These are phyloP conservation scores for Amphicarpaea edgeworthii DNA, from an alignment of 306 rosid genomes.

Conservation along the genomic window DNA sequence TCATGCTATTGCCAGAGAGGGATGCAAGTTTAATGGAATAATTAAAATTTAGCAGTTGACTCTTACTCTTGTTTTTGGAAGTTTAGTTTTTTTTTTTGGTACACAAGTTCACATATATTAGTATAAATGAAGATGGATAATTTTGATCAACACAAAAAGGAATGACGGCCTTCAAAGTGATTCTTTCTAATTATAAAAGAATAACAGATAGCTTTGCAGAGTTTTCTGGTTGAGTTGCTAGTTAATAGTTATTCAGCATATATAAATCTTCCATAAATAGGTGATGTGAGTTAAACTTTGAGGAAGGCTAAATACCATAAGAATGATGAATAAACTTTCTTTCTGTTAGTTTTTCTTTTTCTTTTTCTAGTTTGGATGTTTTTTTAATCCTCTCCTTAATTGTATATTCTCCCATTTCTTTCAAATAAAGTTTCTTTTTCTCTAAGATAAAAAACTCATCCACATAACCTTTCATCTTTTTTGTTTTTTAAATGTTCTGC, in stretches of 20 bases:
- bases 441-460: not conserved
- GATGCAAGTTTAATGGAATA: constrained; percentile 26
- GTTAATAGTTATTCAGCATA: constrained; percentile 8
- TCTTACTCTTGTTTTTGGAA: constrained; percentile 14
- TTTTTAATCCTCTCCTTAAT: not conserved
- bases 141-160: not conserved
- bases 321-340: not conserved
- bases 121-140: constrained; percentile 8
- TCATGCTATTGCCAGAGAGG: constrained; percentile 10
- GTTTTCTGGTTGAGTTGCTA: constrained; percentile 16
- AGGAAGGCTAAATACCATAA: not conserved
- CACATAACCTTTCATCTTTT: not conserved
- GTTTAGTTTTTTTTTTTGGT: constrained; percentile 1
- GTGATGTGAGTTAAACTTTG: constrained; percentile 10
- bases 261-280: constrained; percentile 1
- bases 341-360: not conserved
- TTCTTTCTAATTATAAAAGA: constrained; percentile 4
- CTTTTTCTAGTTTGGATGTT: not conserved
- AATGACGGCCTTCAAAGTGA: constrained; percentile 3
- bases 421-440: not conserved
- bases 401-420: constrained; percentile 19
- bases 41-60: constrained; percentile 3
- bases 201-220: constrained; percentile 15
- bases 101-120: constrained; percentile 1
- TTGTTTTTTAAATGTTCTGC: constrained; percentile 7